A percentile compares a stretch with the other conserved stretches of the same genome.
Conservation (phyloP, 2,329 filamentous ascomycete genomes). For the Ceratocystis eucalypticola region DNA sequence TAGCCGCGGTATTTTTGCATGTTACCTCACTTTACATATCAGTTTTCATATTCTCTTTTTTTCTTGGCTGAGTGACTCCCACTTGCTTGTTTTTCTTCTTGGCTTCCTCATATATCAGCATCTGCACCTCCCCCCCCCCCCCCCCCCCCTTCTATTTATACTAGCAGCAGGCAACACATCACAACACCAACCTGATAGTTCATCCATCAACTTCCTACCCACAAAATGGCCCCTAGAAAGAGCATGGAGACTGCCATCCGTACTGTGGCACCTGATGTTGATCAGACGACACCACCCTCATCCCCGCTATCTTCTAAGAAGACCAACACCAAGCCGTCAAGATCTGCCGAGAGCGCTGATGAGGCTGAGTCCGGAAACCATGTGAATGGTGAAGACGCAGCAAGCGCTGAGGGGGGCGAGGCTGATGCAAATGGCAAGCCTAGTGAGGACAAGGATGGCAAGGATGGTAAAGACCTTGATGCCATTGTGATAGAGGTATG, state of each 20-base stretch:
- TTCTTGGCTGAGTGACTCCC: not conserved
- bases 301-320: conserved; percentile 24
- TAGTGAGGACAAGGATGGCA: conserved; percentile 23
- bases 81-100: not conserved
- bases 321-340: conserved; percentile 27
- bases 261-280: conserved; percentile 15
- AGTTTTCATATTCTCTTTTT: not conserved
- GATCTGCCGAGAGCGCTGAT: conserved; percentile 19
- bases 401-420: not conserved
- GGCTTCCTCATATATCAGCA: not conserved
- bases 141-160: not conserved
- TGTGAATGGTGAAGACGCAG: not conserved
- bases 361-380: not conserved
- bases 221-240: conserved; percentile 12
- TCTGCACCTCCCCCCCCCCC: not conserved
- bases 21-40: not conserved
- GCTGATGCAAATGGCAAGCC: conserved; percentile 20
- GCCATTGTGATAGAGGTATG: conserved; percentile 41
- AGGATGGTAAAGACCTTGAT: conserved; percentile 26
- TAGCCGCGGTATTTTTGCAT: not conserved
- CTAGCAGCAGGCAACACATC: not conserved
- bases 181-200: not conserved
- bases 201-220: not conserved
- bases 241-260: conserved; percentile 20
- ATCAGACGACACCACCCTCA: conserved; percentile 22